Base-by-base conservation (phyloP, 768 basidiomycete genomes). In the Lactarius pseudohatsudake region DNA sequence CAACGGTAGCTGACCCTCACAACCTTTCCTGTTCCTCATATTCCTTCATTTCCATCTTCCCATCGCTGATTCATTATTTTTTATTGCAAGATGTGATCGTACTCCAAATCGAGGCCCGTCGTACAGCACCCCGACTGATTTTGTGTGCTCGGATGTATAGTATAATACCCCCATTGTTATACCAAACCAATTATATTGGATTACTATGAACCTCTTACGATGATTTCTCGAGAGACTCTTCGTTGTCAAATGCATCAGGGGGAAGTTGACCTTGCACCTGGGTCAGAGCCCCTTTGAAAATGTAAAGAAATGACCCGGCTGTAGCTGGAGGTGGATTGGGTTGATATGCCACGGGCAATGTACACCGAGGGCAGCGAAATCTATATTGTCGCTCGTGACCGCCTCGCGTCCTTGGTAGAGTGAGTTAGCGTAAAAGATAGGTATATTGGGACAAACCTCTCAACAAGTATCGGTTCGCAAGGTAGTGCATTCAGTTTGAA, bases 251-350 rank as follows among this genome's bases (percentile, higher is more conserved):
- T 7, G 94, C 94, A 69, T 92, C 92, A 56, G 82, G 77, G 11
- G 94, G 94, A 38, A 94, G 78, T 73, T 94, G 88, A 40, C 94
- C 94, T 80, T 96, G 94, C 70, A 89, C 79, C 72, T 91, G 90
- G n/a, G 91, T 93, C 64, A 96, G 81, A 20, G 92, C 89, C 4
- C 94, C 94, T 56, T 85, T 81, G 58, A 92, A 71, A 62, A 96
- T 85, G 74, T 95, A 96, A 43, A 95, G 72, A 76, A 87, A 95
- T 1, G 90, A 86, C 3, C 85, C 88, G 3, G 86, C 85, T 76
- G 91, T 93, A 53, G 82, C 81, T 40, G 93, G 92, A 0, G 90
- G 90, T 4, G 90, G 87, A 41, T 81, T 82, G 20, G 86, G 81
- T 75, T 96, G 94, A 76, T 96, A 96, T 54, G 85, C 88, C 67